Conservation (phyloP, 192 early-diverging fungal species). For the Phycomyces blakesleeanus region DNA sequence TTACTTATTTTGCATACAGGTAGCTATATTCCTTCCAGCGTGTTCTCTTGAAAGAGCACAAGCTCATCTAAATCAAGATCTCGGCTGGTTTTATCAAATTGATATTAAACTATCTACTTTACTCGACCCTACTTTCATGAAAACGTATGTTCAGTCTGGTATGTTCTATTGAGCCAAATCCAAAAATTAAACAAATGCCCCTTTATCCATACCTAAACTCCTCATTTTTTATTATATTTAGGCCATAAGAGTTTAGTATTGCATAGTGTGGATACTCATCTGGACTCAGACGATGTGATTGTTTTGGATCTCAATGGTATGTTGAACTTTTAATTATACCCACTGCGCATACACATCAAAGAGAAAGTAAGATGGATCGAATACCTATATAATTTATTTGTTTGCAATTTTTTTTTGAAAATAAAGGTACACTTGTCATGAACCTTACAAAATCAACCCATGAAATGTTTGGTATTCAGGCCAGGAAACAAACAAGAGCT, state of each 20-base stretch:
- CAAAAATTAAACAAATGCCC: not conserved
- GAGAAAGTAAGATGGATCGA: not conserved
- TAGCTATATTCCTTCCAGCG: slow-evolving; percentile 14
- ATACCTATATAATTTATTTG: not conserved
- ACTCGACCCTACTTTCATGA: slow-evolving; percentile 12
- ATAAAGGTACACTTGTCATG: slow-evolving; percentile 6
- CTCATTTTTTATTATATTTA: too few relatives aligned
- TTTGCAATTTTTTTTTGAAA: not conserved
- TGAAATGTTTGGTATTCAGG: slow-evolving; percentile 21
- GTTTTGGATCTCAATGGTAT: slow-evolving; percentile 11
- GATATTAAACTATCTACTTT: slow-evolving; percentile 14
- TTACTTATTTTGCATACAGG: not conserved
- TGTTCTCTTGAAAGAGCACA: not conserved
- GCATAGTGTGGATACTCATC: slow-evolving; percentile 19
- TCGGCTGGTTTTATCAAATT: slow-evolving; percentile 16
- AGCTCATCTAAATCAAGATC: not conserved
- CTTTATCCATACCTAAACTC: not conserved
- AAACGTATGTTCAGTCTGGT: slow-evolving; percentile 13
- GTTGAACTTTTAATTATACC: not conserved
- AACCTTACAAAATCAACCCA: slow-evolving; percentile 19
- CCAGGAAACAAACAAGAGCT: slow-evolving; percentile 8
- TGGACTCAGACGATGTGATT: slow-evolving; percentile 24
- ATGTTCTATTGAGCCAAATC: not conserved
- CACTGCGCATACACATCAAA: not conserved
- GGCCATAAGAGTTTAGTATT: slow-evolving; percentile 1